Percentiles rank a stretch among this genome's conserved stretches.
These are phyloP conservation scores for Plasmopara muralis DNA, from an alignment of 352 stramenopile genomes.

Conservation along the genomic window DNA sequence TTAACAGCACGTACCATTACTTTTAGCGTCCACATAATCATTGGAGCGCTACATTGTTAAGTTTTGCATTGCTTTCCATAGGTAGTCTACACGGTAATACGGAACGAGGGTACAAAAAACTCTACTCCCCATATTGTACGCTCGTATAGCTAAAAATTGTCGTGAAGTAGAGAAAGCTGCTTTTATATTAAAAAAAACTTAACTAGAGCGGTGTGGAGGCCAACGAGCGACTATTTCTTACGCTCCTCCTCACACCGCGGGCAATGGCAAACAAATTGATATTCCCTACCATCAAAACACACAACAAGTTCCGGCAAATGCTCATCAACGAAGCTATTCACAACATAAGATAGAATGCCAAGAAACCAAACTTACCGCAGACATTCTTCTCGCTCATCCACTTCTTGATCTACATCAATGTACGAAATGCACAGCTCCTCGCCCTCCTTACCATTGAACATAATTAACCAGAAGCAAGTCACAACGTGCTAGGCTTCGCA, in stretches of 20 bases:
- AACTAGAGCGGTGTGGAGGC: too few relatives aligned
- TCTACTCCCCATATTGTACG: too few relatives aligned
- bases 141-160: too few relatives aligned
- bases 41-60: too few relatives aligned
- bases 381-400: conserved; percentile 72
- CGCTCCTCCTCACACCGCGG: conserved; percentile 55
- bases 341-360: background rate
- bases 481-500: background rate
- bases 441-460: conserved; percentile 32
- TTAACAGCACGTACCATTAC: too few relatives aligned
- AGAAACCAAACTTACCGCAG: conserved; percentile 42
- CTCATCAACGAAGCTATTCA: conserved; percentile 3
- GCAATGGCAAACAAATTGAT: conserved; percentile 75
- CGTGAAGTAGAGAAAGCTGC: too few relatives aligned
- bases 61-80: too few relatives aligned
- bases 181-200: too few relatives aligned
- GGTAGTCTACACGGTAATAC: too few relatives aligned
- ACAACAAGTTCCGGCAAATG: conserved; percentile 3
- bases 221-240: conserved; percentile 5
- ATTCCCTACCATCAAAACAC: conserved; percentile 41
- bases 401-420: conserved; percentile 83
- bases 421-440: conserved; percentile 96
- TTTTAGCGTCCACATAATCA: too few relatives aligned
- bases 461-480: background rate
- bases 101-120: too few relatives aligned